Conservation (phyloP, 2,329 filamentous ascomycete species). For the Trichoderma endophyticum region DNA sequence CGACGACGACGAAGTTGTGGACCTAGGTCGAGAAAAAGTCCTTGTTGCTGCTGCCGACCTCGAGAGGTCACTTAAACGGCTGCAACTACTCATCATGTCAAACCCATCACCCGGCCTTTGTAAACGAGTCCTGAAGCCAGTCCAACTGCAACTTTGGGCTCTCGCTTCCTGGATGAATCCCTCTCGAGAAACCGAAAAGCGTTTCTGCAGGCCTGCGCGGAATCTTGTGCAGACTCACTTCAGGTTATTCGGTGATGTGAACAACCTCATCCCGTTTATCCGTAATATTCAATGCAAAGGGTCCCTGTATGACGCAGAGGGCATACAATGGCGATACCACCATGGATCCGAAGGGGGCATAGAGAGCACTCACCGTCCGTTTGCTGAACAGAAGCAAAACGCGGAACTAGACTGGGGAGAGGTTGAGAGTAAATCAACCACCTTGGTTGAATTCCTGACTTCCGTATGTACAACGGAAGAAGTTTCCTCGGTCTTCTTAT, state of each 20-base stretch:
- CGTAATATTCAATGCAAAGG: constrained; percentile 57
- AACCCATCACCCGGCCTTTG: constrained; percentile 66
- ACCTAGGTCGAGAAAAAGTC: constrained; percentile 42
- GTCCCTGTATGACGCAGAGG: constrained; percentile 30
- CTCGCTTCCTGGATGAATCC: constrained; percentile 51
- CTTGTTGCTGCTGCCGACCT: constrained; percentile 50
- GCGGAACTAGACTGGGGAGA: constrained; percentile 40
- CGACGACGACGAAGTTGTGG: constrained; percentile 40
- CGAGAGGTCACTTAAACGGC: constrained; percentile 48
- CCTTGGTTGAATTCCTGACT: constrained; percentile 49
- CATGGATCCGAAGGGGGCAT: constrained; percentile 46
- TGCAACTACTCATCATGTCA: constrained; percentile 56
- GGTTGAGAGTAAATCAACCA: constrained; percentile 47
- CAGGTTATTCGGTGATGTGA: constrained; percentile 51
- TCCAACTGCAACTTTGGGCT: constrained; percentile 62
- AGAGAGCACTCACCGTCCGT: constrained; percentile 43
- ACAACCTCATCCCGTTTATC: constrained; percentile 49
- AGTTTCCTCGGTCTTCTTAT: constrained; percentile 58
- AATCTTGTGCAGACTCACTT: constrained; percentile 56
- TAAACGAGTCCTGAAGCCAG: constrained; percentile 56
- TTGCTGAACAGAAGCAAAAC: constrained; percentile 12
- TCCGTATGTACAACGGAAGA: constrained; percentile 53
- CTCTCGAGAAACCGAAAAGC: constrained; percentile 33
- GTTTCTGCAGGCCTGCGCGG: constrained; percentile 45
- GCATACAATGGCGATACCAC: constrained; percentile 52